Evolutionary conservation across 352 stramenopile species (phyloP), one percentile per base, ranked within the genome.

Genomic region (Phytopythium aichiense): DNA sequence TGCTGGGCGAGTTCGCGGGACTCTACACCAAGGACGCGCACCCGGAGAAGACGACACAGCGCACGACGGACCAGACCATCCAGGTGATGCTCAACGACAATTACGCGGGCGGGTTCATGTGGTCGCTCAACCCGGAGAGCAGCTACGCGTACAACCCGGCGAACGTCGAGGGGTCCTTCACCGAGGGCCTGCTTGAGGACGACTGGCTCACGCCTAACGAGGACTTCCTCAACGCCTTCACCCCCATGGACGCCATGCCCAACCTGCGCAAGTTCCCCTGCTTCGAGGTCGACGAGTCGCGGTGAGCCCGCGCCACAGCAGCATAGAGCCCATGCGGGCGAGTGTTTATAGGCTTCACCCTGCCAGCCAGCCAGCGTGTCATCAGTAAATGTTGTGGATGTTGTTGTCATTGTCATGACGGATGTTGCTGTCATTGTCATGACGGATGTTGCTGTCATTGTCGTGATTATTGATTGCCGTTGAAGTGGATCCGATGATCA

Each of bases 51-150:
- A 93, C 84, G 15, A 93, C 79, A 6, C 80, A 90, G 69, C 81
- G 81, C 31, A 88, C 81, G 43, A 91, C 82, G 0, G 84, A 93
- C 58, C 31, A 84, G 58, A 91, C 81, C 12, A 84, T 93, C 52
- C 49, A 86, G 51, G 76, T 89, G 22, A 70, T 93, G 62, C 60
- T 91, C 51, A 62, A 77, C 35, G 72, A 88, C 40, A 67, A 77
- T 40, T 93, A 90, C 51, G 76, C 78, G 0, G 84, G 84, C 16
- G 84, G 81, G 3, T 93, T 91, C 68, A 90, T 93, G 79, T 93
- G 84, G 84, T 90, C 79, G 18, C 74, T 93, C 33, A 93, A 93
- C 58, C 84, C 84, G 9, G 84, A 93, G 64, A 89, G 76, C 30
- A 73, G 72, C 15, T 93, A 93, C 68, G 64, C 87, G 57, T 92